These are phyloP conservation scores for Saprolegnia parasitica DNA, from an alignment of 352 stramenopile genomes.

Conservation along the genomic window DNA sequence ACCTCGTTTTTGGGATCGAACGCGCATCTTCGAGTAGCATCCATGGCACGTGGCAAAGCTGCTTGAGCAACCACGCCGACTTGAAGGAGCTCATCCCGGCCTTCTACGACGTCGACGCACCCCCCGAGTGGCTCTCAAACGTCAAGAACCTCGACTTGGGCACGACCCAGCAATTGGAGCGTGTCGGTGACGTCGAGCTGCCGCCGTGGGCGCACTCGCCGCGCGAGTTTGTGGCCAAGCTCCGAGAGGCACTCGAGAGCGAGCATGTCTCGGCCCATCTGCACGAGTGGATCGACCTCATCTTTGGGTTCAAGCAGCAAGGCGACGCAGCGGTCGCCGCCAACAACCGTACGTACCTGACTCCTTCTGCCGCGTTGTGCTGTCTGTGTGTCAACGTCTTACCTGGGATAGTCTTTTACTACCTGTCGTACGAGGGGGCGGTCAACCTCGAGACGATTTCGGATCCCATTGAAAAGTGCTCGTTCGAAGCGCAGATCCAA, in stretches of 20 bases:
- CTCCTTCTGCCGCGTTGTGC: too few relatives aligned
- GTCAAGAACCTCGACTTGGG: slow-evolving; percentile 29
- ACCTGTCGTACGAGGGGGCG: slow-evolving; percentile 83
- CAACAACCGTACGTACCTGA: slow-evolving; percentile 80
- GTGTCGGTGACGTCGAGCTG: slow-evolving; percentile 91
- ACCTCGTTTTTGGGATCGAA: background rate
- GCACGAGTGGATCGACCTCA: slow-evolving; percentile 81
- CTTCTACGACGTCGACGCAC: slow-evolving; percentile 44
- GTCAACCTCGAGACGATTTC: slow-evolving; percentile 81
- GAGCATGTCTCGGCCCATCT: slow-evolving; percentile 66
- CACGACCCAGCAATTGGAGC: slow-evolving; percentile 29
- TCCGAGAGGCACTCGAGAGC: slow-evolving; percentile 68
- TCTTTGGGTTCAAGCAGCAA: slow-evolving; percentile 76
- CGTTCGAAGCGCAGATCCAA: slow-evolving; percentile 91
- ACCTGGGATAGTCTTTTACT: slow-evolving; percentile 72
- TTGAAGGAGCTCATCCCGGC: slow-evolving; percentile 80
- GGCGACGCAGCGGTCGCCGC: slow-evolving; percentile 63
- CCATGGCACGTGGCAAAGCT: slow-evolving; percentile 39
- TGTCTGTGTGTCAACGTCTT: slow-evolving; percentile 16
- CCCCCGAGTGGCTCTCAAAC: slow-evolving; percentile 35
- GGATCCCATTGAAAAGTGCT: slow-evolving; percentile 90
- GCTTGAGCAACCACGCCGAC: slow-evolving; percentile 44
- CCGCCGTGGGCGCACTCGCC: slow-evolving; percentile 91
- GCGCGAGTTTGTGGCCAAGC: slow-evolving; percentile 67
- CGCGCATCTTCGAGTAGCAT: slow-evolving; percentile 31